Conservation (phyloP, 495 filamentous ascomycete species). For the Aspergillus hancockii region DNA sequence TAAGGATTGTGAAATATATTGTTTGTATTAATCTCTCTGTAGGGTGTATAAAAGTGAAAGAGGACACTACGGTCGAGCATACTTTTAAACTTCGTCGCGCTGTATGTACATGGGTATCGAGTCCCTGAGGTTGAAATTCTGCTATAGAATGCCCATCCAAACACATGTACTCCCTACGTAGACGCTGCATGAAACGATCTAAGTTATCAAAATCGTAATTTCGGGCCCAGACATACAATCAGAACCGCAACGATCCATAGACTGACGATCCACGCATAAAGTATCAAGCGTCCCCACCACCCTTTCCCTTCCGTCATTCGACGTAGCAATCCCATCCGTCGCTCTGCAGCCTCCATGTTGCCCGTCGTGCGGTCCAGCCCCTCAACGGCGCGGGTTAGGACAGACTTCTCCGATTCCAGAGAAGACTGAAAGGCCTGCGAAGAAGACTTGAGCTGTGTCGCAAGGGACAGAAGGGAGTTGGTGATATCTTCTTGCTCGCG, state of each 20-base stretch:
- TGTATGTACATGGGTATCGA: conserved; percentile 1
- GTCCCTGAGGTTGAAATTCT: neutral
- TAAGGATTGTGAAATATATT: conserved; percentile 34
- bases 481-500: conserved; percentile 85
- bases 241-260: conserved; percentile 72
- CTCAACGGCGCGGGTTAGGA: conserved; percentile 67
- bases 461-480: conserved; percentile 73
- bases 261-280: conserved; percentile 81
- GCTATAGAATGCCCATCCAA: neutral
- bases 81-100: neutral
- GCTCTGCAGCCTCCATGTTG: conserved; percentile 72
- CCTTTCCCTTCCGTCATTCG: conserved; percentile 82
- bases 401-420: conserved; percentile 70
- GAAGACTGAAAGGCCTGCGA: conserved; percentile 67
- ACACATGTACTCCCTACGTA: neutral
- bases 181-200: neutral
- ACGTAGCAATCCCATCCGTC: conserved; percentile 70
- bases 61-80: neutral
- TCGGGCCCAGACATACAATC: conserved; percentile 79
- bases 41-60: neutral
- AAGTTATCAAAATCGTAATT: conserved; percentile 70
- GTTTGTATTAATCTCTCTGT: conserved; percentile 7
- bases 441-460: conserved; percentile 72
- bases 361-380: conserved; percentile 74
- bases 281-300: conserved; percentile 80